phyloP scores from a whole-genome alignment of 768 basidiomycete species.

The Boletellus sp. region DNA sequence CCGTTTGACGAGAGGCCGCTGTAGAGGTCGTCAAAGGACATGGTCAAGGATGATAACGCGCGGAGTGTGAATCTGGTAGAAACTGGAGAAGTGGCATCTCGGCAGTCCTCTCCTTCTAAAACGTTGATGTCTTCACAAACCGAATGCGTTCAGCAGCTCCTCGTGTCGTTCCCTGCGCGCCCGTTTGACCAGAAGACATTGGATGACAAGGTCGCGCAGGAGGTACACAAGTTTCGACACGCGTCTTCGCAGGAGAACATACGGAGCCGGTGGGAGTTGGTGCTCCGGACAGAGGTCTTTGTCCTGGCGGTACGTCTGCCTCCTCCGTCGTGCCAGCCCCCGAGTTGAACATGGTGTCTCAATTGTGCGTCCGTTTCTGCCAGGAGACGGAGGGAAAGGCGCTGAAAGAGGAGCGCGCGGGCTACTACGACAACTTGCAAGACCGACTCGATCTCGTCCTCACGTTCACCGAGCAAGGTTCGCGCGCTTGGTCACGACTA shows the following conservation, averaged over 20 bases:
- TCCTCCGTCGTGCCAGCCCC: neutral
- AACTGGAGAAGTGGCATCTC: conserved; percentile 21
- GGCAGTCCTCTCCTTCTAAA: conserved; percentile 6
- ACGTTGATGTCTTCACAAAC: conserved; percentile 48
- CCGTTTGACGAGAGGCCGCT: conserved; percentile 4
- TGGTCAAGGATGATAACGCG: conserved; percentile 18
- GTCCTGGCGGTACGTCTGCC: conserved; percentile 56
- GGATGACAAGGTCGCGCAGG: conserved; percentile 45
- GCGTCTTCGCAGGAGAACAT: conserved; percentile 53
- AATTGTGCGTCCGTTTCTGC: neutral
- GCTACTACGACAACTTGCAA: conserved; percentile 60
- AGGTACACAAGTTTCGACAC: conserved; percentile 40
- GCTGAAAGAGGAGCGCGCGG: conserved; percentile 45
- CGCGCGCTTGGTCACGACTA: conserved; percentile 19
- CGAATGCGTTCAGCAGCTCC: conserved; percentile 47
- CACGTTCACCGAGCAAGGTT: conserved; percentile 75
- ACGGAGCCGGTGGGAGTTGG: conserved; percentile 72
- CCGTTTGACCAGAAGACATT: conserved; percentile 48
- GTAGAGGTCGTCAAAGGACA: conserved; percentile 28
- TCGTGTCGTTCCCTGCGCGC: conserved; percentile 48
- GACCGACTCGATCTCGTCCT: conserved; percentile 70
- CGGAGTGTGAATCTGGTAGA: conserved; percentile 13
- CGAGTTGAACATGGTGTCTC: too few relatives aligned
- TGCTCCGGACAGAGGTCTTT: conserved; percentile 69
- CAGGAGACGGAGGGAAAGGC: conserved; percentile 70